Percentiles rank a stretch among this genome's conserved stretches.
Conservation (phyloP, 179 eudicot genomes). For the Heliamphora pulchella region DNA sequence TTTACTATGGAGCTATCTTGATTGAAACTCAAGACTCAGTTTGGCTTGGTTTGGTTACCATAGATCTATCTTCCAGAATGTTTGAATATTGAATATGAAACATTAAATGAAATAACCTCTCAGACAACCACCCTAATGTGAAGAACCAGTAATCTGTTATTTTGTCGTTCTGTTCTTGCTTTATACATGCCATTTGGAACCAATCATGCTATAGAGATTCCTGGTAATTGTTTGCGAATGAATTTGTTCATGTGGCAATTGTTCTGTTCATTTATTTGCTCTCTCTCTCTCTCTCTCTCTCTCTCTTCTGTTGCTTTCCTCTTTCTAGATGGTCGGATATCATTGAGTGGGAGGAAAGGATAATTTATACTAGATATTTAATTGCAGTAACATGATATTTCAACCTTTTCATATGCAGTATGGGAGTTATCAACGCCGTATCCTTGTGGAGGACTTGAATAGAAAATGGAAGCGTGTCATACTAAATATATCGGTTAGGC, state of each 20-base stretch:
- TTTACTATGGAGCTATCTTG: too few species aligned
- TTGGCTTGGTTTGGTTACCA: too few species aligned
- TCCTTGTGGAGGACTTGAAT: slow-evolving; percentile 70
- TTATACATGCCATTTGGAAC: too few species aligned
- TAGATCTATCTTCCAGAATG: too few species aligned
- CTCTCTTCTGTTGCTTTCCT: not conserved
- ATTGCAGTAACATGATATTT: slow-evolving; percentile 14
- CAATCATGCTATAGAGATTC: too few species aligned
- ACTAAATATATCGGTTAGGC: slow-evolving; percentile 51
- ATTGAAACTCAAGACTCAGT: too few species aligned
- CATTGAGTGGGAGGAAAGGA: slow-evolving; percentile 4
- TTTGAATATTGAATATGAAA: too few species aligned
- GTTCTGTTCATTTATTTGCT: not conserved
- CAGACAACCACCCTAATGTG: not conserved
- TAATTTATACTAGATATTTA: not conserved
- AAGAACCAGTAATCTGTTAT: not conserved
- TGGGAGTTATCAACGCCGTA: slow-evolving; percentile 56
- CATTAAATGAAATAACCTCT: slow-evolving; percentile 1
- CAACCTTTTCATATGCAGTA: slow-evolving; percentile 42
- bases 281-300: not conserved
- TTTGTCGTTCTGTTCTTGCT: not conserved
- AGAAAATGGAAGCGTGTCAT: slow-evolving; percentile 77
- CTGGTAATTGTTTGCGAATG: not conserved
- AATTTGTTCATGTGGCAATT: not conserved
- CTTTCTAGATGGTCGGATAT: not conserved